Evolutionary conservation across 2,329 filamentous ascomycete species (phyloP).

Genomic region (Aspergillus terreus): DNA sequence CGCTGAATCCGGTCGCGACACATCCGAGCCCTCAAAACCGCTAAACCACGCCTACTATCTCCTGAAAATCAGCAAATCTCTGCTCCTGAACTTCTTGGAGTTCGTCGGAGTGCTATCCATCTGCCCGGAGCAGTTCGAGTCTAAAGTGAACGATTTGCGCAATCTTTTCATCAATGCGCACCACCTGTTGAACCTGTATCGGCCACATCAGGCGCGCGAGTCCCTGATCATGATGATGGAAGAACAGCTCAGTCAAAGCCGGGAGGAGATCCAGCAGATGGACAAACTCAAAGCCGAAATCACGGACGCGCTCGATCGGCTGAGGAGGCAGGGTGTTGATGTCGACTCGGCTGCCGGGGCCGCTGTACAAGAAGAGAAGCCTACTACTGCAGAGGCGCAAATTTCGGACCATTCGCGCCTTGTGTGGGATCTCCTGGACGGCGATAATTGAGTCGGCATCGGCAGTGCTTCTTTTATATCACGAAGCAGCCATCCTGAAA

Average conservation of each 20-base stretch:
- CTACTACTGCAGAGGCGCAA: conserved; percentile 13
- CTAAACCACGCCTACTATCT: conserved; percentile 58
- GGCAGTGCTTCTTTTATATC: neutral
- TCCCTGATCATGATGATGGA: conserved; percentile 85
- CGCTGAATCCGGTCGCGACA: conserved; percentile 53
- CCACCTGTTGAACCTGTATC: conserved; percentile 88
- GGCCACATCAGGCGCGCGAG: conserved; percentile 88
- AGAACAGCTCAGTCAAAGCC: conserved; percentile 69
- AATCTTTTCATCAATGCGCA: conserved; percentile 88
- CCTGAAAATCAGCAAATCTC: conserved; percentile 74
- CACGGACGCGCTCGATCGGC: conserved; percentile 37
- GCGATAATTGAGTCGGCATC: conserved; percentile 22
- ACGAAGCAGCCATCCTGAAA: neutral
- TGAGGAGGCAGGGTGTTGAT: conserved; percentile 28
- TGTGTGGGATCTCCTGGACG: conserved; percentile 40
- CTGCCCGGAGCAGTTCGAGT: conserved; percentile 63
- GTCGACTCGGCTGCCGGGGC: conserved; percentile 9
- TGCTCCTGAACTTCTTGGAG: conserved; percentile 85
- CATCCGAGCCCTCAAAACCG: conserved; percentile 33
- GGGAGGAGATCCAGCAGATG: conserved; percentile 74
- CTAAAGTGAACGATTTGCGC: conserved; percentile 74
- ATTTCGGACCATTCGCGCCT: conserved; percentile 26
- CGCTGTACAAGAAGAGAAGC: conserved; percentile 5
- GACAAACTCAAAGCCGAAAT: conserved; percentile 69
- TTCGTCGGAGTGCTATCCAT: conserved; percentile 67